These are phyloP conservation scores for Clarireedia paspali DNA, from an alignment of 2,329 filamentous ascomycete species.

Conservation along the genomic window DNA sequence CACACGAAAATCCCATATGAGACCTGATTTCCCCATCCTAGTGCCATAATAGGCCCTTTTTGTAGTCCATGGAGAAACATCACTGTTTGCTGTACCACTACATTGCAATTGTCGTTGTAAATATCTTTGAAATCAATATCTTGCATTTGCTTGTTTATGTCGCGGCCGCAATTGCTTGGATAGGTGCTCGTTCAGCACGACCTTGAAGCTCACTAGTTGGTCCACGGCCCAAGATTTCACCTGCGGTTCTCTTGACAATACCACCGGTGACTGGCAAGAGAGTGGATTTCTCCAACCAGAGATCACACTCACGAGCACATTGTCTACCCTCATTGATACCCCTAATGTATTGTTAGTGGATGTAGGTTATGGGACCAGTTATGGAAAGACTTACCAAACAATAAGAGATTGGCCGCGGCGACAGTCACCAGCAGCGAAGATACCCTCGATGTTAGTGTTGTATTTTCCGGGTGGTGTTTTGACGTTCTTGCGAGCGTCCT, in stretches of 20 bases:
- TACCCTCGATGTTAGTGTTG: constrained; percentile 76
- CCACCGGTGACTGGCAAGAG: constrained; percentile 84
- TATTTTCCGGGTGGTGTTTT: constrained; percentile 88
- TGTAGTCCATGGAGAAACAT: neutral
- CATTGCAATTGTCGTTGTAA: neutral
- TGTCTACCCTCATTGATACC: constrained; percentile 97
- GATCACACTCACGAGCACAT: constrained; percentile 84
- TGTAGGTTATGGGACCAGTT: neutral
- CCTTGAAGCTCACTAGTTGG: constrained; percentile 12
- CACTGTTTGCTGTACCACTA: neutral
- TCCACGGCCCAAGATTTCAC: constrained; percentile 49
- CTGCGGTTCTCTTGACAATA: constrained; percentile 77
- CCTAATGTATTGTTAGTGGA: constrained; percentile 42
- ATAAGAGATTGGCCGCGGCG: constrained; percentile 91
- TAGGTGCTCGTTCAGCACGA: constrained; percentile 19
- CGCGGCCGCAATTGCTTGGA: constrained; percentile 21
- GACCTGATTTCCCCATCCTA: constrained; percentile 1
- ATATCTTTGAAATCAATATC: constrained; percentile 1
- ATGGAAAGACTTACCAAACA: constrained; percentile 63
- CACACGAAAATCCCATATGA: neutral
- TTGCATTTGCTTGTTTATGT: constrained; percentile 11
- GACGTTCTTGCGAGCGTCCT: constrained; percentile 89
- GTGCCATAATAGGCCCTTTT: constrained; percentile 4
- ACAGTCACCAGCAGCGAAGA: constrained; percentile 93
- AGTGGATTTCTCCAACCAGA: constrained; percentile 74